Evolutionary conservation across 2,329 filamentous ascomycete species (phyloP).

Genomic region (Teratosphaeria epicoccoides): DNA sequence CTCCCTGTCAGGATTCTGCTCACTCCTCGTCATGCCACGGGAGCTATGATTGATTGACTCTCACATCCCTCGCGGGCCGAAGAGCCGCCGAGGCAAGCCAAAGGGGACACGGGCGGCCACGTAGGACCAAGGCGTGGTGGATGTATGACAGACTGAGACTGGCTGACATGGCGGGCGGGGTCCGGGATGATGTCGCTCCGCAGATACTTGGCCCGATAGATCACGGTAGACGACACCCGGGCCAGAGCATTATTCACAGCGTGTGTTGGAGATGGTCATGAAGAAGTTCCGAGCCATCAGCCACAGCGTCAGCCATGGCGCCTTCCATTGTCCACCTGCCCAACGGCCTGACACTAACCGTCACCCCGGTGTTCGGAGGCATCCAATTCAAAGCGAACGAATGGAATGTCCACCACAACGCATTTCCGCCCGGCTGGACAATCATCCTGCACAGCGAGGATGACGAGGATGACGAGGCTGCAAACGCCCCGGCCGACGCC

Average conservation of each 20-base stretch:
- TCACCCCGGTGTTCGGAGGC: slow-evolving; percentile 82
- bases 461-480: slow-evolving; percentile 23
- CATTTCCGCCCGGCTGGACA: slow-evolving; percentile 76
- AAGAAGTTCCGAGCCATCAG: too few relatives aligned
- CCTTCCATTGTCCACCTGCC: slow-evolving; percentile 57
- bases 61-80: too few relatives aligned
- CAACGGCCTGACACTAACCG: slow-evolving; percentile 74
- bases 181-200: background rate
- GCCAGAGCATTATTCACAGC: too few relatives aligned
- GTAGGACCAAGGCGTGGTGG: background rate
- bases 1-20: too few relatives aligned
- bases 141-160: too few relatives aligned
- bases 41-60: background rate
- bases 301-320: slow-evolving; percentile 28
- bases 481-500: slow-evolving; percentile 10
- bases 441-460: slow-evolving; percentile 64
- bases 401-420: slow-evolving; percentile 54
- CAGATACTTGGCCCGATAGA: too few relatives aligned
- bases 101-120: background rate
- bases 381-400: slow-evolving; percentile 80
- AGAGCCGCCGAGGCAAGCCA: background rate
- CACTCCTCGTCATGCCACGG: too few relatives aligned
- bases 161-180: background rate
- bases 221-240: too few relatives aligned
- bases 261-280: too few relatives aligned